Evolutionary conservation across 164 flowering plant genomes (phyloP), one percentile per base, ranked within the genome.

Genomic region (Litsea cubeba): DNA sequence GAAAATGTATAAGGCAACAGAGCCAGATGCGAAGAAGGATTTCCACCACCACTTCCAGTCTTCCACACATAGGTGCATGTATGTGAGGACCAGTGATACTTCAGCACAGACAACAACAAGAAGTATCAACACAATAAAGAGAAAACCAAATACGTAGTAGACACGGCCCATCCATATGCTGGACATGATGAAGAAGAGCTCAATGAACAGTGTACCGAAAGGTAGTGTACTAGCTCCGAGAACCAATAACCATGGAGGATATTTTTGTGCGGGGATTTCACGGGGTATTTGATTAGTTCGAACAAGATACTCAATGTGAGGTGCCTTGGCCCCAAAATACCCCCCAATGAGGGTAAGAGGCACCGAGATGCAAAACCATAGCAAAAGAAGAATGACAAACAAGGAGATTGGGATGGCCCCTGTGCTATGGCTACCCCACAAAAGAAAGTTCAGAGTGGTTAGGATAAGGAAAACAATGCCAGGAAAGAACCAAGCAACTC

Each of bases 361-460:
- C 40, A 74, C 71, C 6, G 71, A 76, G 50, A 76, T 76, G 74
- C 74, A 76, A 67, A 76, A 76, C 78, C 78, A 76, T n/a, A 76
- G 78, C 62, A 28, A 49, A 22, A 74, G 50, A 12, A 74, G 72
- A 7, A 32, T 8, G 23, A 68, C 49, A 58, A 22, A 74, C 54
- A 74, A 46, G 14, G 72, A 75, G 60, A 69, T 23, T 15, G 77
- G 72, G 26, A 69, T 60, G 5, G 73, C 77, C 8, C 77, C 73
- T 1, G 65, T 74, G 46, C 72, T 75, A 6, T 49, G 28, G 30
- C 72, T 58, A 49, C 58, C 50, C 68, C 72, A 62, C 54, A 69
- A 50, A 15, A 69, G 51, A 40, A 75, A 35, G 35, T 75, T 75
- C 46, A 69, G 65, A 22, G 51, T 8, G 25, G 73, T 70, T 15